Percentiles rank a stretch among this genome's conserved stretches.
Conservation (phyloP, 2,329 filamentous ascomycete species). For the Arthrobotrys conoides region DNA sequence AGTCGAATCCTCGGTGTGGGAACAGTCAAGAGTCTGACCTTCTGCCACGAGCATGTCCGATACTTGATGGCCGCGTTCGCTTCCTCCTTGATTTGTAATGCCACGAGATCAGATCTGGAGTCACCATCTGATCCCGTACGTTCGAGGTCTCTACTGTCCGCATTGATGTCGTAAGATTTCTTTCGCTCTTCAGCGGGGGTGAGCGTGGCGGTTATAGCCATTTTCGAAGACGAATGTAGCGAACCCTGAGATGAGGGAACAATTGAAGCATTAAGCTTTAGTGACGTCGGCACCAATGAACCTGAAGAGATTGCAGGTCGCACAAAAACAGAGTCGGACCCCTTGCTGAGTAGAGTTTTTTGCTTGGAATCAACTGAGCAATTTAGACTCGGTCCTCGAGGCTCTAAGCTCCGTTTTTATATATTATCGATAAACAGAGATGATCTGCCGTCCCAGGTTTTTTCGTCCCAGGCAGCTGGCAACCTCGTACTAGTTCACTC, state of each 20-base stretch:
- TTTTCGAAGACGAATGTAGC: conserved; percentile 42
- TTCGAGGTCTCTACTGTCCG: conserved; percentile 30
- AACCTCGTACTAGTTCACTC: not conserved
- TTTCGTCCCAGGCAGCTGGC: conserved; percentile 3
- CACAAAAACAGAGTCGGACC: not conserved
- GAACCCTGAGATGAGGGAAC: conserved; percentile 29
- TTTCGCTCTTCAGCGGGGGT: conserved; percentile 39
- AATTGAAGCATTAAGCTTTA: conserved; percentile 32
- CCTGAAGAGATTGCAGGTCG: not conserved
- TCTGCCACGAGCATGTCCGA: conserved; percentile 92
- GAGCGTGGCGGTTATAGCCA: conserved; percentile 43
- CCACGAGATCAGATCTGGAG: conserved; percentile 60
- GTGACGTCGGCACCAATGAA: not conserved
- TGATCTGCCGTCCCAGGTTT: conserved; percentile 14
- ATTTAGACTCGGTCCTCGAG: conserved; percentile 13
- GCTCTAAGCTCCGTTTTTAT: conserved; percentile 11
- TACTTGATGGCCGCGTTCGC: conserved; percentile 87
- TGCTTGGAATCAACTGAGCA: not conserved
- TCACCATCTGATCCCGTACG: conserved; percentile 15
- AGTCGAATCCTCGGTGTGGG: not conserved
- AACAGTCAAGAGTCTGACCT: conserved; percentile 70
- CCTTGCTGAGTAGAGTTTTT: conserved; percentile 18
- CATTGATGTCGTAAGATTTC: conserved; percentile 48
- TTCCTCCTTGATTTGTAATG: conserved; percentile 81
- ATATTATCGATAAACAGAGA: conserved; percentile 18